Evolutionary conservation across 2,329 filamentous ascomycete species (phyloP).

Genomic region (Cytospora schulzeri): DNA sequence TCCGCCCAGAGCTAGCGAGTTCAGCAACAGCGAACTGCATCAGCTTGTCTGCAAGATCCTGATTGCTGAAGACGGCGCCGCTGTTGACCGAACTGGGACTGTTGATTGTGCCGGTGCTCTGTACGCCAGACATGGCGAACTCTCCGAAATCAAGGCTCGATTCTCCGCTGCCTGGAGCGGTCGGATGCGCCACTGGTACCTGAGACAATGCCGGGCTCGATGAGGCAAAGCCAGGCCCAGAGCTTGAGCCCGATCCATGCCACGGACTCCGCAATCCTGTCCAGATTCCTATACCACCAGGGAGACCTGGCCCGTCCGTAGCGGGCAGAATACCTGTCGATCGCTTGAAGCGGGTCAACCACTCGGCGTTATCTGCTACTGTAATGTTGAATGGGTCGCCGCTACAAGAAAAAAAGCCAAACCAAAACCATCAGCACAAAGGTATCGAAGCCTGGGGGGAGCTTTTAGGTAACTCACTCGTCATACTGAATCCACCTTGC

Average conservation of each 20-base stretch:
- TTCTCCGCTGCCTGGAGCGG: neutral
- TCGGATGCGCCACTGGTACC: slow-evolving; percentile 35
- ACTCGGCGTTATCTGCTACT: slow-evolving; percentile 64
- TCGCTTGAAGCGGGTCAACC: slow-evolving; percentile 65
- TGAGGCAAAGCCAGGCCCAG: slow-evolving; percentile 56
- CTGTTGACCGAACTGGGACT: neutral
- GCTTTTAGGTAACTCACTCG: slow-evolving; percentile 47
- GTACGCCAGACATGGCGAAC: neutral
- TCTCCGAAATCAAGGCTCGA: neutral
- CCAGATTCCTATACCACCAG: slow-evolving; percentile 25
- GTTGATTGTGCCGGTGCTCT: slow-evolving; percentile 27
- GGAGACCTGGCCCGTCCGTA: slow-evolving; percentile 54
- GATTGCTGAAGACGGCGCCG: slow-evolving; percentile 58
- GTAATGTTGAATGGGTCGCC: slow-evolving; percentile 68
- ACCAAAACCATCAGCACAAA: neutral
- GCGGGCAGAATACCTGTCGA: slow-evolving; percentile 53
- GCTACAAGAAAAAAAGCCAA: slow-evolving; percentile 40
- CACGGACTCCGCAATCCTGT: neutral
- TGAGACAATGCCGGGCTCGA: slow-evolving; percentile 31
- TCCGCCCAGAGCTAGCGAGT: slow-evolving; percentile 40
- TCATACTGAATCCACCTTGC: slow-evolving; percentile 65
- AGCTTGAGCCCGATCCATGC: slow-evolving; percentile 38
- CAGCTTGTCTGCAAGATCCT: slow-evolving; percentile 59
- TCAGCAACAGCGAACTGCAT: slow-evolving; percentile 49
- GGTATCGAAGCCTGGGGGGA: neutral